Evolutionary conservation across 805 yeast species (phyloP).

Genomic region (Pichia manshurica): DNA sequence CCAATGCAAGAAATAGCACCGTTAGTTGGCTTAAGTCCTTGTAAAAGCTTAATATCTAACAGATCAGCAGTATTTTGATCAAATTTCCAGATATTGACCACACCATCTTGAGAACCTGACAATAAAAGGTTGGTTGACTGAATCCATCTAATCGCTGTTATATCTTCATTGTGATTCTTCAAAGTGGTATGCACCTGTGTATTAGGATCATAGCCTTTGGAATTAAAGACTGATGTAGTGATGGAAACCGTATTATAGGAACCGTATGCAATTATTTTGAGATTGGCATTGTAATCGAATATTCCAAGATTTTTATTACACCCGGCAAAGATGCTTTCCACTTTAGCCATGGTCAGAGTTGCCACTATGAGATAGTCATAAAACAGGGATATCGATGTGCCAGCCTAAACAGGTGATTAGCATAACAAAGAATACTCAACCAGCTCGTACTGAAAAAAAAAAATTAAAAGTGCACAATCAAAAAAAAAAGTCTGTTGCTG

Average conservation of each 20-base stretch:
- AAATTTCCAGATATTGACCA: constrained; percentile 54
- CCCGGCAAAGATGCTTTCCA: constrained; percentile 62
- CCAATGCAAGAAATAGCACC: constrained; percentile 14
- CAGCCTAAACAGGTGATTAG: too few species aligned
- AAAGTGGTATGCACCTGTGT: constrained; percentile 42
- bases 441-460: too few species aligned
- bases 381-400: too few species aligned
- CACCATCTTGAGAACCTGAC: constrained; percentile 64
- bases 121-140: constrained; percentile 42
- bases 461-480: too few species aligned
- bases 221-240: constrained; percentile 48
- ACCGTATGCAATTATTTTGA: constrained; percentile 58
- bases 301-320: constrained; percentile 63
- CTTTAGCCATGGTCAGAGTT: constrained; percentile 14
- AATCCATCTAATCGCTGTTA: constrained; percentile 62
- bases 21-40: constrained; percentile 22
- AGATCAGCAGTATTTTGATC: constrained; percentile 1
- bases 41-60: constrained; percentile 28
- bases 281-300: constrained; percentile 41
- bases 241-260: constrained; percentile 62
- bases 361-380: too few species aligned
- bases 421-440: too few species aligned
- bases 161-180: constrained; percentile 54
- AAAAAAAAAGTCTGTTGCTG: too few species aligned
- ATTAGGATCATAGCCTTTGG: constrained; percentile 35